Evolutionary conservation across 2,329 filamentous ascomycete species (phyloP), one percentile per base, ranked within the genome.

Genomic region (Apiospora kogelbergensis): DNA sequence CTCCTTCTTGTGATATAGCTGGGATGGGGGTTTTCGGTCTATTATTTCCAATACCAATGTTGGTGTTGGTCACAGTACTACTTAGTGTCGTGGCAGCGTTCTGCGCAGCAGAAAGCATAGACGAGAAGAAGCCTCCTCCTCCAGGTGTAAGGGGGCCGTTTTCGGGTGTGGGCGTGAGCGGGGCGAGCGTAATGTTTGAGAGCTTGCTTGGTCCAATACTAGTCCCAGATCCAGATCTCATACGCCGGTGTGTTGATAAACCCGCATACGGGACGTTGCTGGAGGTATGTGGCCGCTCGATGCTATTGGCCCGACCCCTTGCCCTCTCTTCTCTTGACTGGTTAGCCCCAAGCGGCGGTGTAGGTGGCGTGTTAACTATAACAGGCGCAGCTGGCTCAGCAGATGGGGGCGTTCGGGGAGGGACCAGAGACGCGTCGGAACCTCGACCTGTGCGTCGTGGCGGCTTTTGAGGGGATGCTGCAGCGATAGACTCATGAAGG

Each of bases 51-150:
- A 87, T 86, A 9, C 84, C 81, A 67, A 89, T 84, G 40, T 85
- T 84, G 4, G 86, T 87, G 77, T 90, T 95, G 65, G 89, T 88
- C 63, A 98, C 91, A 64, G 90, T 93, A 72, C 88, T 93, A 73
- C 87, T 93, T 5, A 95, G 79, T 22, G 89, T 90, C 72, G 84
- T 94, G 17, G 95, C 94, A 57, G 95, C 95, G 86, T 92, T 98
- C 80, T 98, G 95, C 22, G 96, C 96, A 63, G 92, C 95, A 48
- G 94, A 95, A 72, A 99, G 89, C 77, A 99, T 93, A 33, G 93
- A 95, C 5, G 94, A 97, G 81, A 99, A 98, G 83, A 99, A 98
- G 0, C 94, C 91, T 45, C 87, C 42, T 26, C 40, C 84, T 68
- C 88, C 86, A 40, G 87, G 89, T 76, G 74, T 87, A 84, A 68